Conservation (phyloP, 148 eudicot genomes). For the Persicaria tinctoria region DNA sequence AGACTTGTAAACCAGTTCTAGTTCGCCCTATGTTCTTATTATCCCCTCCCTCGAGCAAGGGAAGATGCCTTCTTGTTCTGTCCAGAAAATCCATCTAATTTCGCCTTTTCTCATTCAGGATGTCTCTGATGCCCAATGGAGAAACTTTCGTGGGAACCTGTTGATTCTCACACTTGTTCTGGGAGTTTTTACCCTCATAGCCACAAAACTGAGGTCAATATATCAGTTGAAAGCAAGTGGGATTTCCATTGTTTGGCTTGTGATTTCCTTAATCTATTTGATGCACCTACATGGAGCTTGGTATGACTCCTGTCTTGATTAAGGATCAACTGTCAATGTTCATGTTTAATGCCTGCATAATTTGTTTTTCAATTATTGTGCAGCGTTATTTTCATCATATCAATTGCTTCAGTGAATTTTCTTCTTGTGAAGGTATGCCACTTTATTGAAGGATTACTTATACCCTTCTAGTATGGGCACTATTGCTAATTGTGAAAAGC, state of each 20-base stretch:
- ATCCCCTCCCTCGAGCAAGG: background rate
- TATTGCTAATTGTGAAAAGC: background rate
- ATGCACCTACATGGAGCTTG: conserved; percentile 86
- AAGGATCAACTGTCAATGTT: background rate
- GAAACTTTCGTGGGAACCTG: conserved; percentile 77
- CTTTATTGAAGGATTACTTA: background rate
- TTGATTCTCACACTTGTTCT: conserved; percentile 65
- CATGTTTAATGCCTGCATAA: conserved; percentile 13
- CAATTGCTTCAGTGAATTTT: conserved; percentile 65
- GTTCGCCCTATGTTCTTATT: background rate
- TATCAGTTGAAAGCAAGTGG: conserved; percentile 56
- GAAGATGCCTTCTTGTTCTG: background rate
- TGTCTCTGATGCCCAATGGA: conserved; percentile 91
- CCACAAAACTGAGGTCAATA: conserved; percentile 35
- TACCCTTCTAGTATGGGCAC: background rate
- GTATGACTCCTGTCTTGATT: conserved; percentile 28
- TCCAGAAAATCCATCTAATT: background rate
- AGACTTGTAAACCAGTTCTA: background rate
- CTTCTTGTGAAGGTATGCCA: conserved; percentile 74
- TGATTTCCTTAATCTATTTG: conserved; percentile 57
- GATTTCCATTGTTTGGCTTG: conserved; percentile 82
- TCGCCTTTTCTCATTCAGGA: conserved; percentile 38
- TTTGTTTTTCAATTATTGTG: conserved; percentile 16
- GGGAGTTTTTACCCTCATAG: conserved; percentile 60
- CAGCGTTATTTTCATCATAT: conserved; percentile 57